A percentile compares a stretch with the other conserved stretches of the same genome.
phyloP scores from a whole-genome alignment of 2,329 filamentous ascomycete genomes.

The Trichothecium sympodiale region DNA sequence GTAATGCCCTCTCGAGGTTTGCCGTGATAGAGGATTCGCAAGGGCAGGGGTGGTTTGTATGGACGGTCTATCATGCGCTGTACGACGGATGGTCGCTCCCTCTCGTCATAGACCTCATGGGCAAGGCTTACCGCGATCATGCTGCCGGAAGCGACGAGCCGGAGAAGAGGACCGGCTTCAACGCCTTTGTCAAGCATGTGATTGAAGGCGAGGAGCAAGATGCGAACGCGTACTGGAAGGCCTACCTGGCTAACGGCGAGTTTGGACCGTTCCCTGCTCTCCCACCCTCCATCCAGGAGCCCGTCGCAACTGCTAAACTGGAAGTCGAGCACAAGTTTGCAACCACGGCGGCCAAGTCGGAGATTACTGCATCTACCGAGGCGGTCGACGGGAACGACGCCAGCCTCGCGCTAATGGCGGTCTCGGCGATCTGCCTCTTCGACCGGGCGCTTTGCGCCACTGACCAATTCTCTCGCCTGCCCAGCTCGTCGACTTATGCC shows the following conservation, averaged over 20 bases:
- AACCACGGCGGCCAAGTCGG: no score
- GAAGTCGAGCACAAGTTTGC: no score
- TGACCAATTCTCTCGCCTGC: no score
- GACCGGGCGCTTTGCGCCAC: no score
- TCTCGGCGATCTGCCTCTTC: no score
- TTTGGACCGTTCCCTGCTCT: constrained; percentile 11
- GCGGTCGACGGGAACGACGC: no score
- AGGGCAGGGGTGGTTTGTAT: constrained; percentile 9
- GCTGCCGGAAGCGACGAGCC: constrained; percentile 7
- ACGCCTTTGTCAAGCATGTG: constrained; percentile 11
- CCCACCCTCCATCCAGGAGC: neutral
- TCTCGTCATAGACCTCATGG: neutral
- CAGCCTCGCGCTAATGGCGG: no score
- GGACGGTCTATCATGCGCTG: constrained; percentile 7
- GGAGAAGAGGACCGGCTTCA: constrained; percentile 19
- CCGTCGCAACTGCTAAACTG: neutral
- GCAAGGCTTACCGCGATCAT: neutral
- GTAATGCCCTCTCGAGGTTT: constrained; percentile 9
- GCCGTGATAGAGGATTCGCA: constrained; percentile 7
- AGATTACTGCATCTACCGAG: no score
- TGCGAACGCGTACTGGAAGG: constrained; percentile 11
- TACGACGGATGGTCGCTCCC: neutral
- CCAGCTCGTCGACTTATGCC: no score
- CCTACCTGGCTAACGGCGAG: constrained; percentile 8
- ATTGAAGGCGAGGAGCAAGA: constrained; percentile 11